Conservation (phyloP, 208 protist genomes). For the Trypanosoma congolense region DNA sequence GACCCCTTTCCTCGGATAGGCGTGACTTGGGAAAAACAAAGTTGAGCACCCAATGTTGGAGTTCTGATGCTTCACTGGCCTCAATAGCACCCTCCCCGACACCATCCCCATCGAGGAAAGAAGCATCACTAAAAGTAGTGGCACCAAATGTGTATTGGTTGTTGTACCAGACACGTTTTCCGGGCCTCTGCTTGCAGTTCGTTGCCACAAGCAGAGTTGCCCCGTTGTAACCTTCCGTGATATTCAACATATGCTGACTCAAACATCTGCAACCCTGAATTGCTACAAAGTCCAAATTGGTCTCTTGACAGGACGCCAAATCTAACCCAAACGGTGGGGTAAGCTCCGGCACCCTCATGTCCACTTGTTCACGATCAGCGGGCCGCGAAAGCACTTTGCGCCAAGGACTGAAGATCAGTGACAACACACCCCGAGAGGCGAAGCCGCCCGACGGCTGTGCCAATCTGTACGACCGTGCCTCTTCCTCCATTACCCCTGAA, state of each 20-base stretch:
- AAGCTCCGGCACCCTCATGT: neutral
- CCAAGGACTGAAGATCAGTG: too few species aligned
- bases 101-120: neutral
- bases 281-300: constrained; percentile 18
- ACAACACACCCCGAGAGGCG: too few species aligned
- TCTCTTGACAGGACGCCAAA: neutral
- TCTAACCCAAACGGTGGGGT: constrained; percentile 20
- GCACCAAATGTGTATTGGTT: constrained; percentile 38
- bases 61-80: constrained; percentile 25
- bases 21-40: constrained; percentile 53
- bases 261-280: constrained; percentile 39
- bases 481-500: too few species aligned
- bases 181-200: constrained; percentile 62
- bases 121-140: constrained; percentile 4
- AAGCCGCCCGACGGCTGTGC: too few species aligned
- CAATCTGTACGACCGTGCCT: too few species aligned
- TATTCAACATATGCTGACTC: constrained; percentile 28
- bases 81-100: constrained; percentile 17
- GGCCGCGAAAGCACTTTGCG: too few species aligned
- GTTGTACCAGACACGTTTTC: constrained; percentile 41
- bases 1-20: constrained; percentile 20
- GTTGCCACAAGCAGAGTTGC: constrained; percentile 52
- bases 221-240: constrained; percentile 26
- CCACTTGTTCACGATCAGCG: too few species aligned
- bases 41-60: constrained; percentile 72